Evolutionary conservation across 768 basidiomycete species (phyloP), one percentile per base, ranked within the genome.

Genomic region (Hemileccinum impolitum): DNA sequence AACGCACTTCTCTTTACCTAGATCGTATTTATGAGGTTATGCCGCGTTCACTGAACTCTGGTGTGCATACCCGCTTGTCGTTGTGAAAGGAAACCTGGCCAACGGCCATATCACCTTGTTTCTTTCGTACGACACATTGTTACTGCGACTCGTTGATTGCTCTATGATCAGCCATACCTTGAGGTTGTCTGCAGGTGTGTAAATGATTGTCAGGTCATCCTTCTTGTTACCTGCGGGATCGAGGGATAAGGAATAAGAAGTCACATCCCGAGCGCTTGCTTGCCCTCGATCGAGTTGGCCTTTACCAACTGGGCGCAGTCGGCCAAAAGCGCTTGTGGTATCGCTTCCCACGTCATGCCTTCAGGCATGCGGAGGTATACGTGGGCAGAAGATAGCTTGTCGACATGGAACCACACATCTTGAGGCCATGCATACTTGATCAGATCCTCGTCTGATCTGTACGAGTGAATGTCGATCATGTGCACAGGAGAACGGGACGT

Each of bases 51-150:
- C 3, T 26, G 14, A 47, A 9, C 17, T 32, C 19, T 13, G 12
- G 4, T 13, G 15, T 19, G 25, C 76, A 34, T 54, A 92, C 92
- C 70, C 76, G 77, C 63, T 95, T 93, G 61, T 96, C 92, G 48
- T 75, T 88, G 56, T 97, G 90, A 66, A 99, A 98, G 0, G 92
- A 89, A 0, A 99, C 96, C 61, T 94, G 88, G 0, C 96, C 96
- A 3, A 95, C 85, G 3, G 91, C 94, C 93, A 96, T 97, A 63
- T 95, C 93, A 3, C 95, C 95, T 7, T 89, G 86, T 91, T 99
- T 99, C 90, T 94, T 60, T 10, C 14, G 39, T 17, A 31, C 15
- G 17, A 42, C 17, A 6, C 6, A 14, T 17, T 11, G 50, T 58
- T 41, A 59, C 34, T 15, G n/a, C n/a, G n/a, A n/a, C 14, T 8